Evolutionary conservation across 2,329 filamentous ascomycete species (phyloP), one percentile per base, ranked within the genome.

Genomic region (Clathrospora elynae): DNA sequence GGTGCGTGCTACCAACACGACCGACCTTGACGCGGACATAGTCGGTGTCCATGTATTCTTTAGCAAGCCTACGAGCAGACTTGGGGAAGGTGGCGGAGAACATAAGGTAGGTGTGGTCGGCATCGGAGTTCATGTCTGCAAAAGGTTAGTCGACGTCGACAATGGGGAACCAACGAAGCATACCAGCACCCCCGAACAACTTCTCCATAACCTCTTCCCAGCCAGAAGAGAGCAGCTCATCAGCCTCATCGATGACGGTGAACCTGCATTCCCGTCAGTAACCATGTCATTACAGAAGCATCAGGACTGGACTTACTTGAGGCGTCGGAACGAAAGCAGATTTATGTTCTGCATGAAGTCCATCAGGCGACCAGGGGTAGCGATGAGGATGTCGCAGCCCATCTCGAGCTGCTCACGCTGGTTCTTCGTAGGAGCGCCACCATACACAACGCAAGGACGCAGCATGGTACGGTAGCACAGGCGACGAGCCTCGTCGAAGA

Each of bases 1-100:
- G 71, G 37, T 95, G 90, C 0, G 87, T 84, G 54, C 86, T 89
- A 22, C 93, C 93, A 17, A 90, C 83, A 59, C 92, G 88, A 19
- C 93, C 93, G 51, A 97, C 87, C 29, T 85, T 86, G 68, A 99
- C 84, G 14, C 87, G 88, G 35, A 95, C 78, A 60, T 90, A 84
- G 28, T 88, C 83, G 8, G 82, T 76, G 0, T 85, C 77, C 43
- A 99, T 81, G 62, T 91, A 88, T 18, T 87, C 78, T 45, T 82
- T 84, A 8, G 91, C 92, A 10, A 97, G 73, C 16, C 86, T 78
- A 19, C 90, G 88, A 51, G 88, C 83, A 0, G 75, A 75, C 73
- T 87, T 90, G 26, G 91, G 89, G 71, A 99, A 97, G 0, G 93
- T 97, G 1, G 93, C 93, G 0, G 90, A 96, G 69, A 97, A 97